These are phyloP conservation scores for Geosmithia putterillii DNA, from an alignment of 2,329 filamentous ascomycete genomes.

Conservation along the genomic window DNA sequence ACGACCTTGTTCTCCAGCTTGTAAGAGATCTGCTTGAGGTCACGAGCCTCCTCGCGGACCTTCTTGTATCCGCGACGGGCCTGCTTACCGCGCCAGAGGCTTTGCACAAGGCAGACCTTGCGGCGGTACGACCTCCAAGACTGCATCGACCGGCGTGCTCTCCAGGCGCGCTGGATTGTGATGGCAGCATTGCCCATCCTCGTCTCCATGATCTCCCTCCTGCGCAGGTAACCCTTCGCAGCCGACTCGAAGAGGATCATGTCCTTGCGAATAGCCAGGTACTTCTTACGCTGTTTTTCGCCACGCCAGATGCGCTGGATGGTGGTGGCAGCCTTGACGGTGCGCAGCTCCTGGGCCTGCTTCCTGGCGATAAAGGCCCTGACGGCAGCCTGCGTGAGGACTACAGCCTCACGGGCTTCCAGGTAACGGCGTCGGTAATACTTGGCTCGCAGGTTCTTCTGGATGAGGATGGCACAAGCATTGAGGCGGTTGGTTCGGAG, in stretches of 20 bases:
- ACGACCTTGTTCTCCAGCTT: slow-evolving; percentile 99
- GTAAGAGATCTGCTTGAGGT: slow-evolving; percentile 98
- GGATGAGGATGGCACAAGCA: slow-evolving; percentile 91
- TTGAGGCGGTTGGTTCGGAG: slow-evolving; percentile 82
- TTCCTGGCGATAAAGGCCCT: slow-evolving; percentile 70
- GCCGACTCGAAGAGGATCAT: slow-evolving; percentile 80
- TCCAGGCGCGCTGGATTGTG: slow-evolving; percentile 84
- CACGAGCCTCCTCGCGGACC: slow-evolving; percentile 86
- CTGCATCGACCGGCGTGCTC: slow-evolving; percentile 64
- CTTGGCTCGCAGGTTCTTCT: slow-evolving; percentile 93
- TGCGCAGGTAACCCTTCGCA: slow-evolving; percentile 82
- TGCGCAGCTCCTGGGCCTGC: slow-evolving; percentile 68
- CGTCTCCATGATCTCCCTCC: slow-evolving; percentile 87
- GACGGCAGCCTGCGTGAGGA: slow-evolving; percentile 65
- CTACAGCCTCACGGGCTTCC: slow-evolving; percentile 69
- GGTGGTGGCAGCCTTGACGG: slow-evolving; percentile 75
- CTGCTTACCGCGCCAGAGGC: slow-evolving; percentile 74
- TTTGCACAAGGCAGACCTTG: slow-evolving; percentile 84
- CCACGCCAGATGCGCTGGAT: slow-evolving; percentile 95
- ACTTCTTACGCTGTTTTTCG: slow-evolving; percentile 75
- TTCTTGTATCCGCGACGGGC: slow-evolving; percentile 82
- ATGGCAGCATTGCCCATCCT: slow-evolving; percentile 83
- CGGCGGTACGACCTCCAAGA: slow-evolving; percentile 80
- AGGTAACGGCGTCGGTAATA: slow-evolving; percentile 90
- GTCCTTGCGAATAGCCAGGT: slow-evolving; percentile 66